Conservation (phyloP, 768 basidiomycete genomes). For the Pleurotus salmoneostramineus region DNA sequence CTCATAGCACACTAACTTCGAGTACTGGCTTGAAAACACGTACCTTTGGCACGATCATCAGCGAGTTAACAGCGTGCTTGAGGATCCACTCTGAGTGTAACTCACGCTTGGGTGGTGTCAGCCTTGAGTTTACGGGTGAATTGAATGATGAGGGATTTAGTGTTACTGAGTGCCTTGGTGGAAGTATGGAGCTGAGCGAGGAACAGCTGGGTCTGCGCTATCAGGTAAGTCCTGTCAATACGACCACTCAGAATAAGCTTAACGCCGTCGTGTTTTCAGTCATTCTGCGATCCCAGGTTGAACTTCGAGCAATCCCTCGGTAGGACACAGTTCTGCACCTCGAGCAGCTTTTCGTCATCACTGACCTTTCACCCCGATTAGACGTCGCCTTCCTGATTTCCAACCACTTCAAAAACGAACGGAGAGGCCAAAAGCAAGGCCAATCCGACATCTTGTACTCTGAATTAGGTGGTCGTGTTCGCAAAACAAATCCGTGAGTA, state of each 20-base stretch:
- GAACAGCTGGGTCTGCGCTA: slow-evolving; percentile 89
- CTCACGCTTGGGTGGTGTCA: slow-evolving; percentile 81
- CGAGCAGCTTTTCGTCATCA: not conserved
- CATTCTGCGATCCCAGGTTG: slow-evolving; percentile 91
- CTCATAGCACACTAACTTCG: slow-evolving; percentile 74
- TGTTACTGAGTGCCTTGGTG: slow-evolving; percentile 96
- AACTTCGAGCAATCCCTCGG: slow-evolving; percentile 96
- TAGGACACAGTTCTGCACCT: slow-evolving; percentile 29
- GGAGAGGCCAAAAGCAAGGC: slow-evolving; percentile 29
- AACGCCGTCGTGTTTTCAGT: slow-evolving; percentile 29
- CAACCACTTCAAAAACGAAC: slow-evolving; percentile 71
- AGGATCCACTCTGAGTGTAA: slow-evolving; percentile 69
- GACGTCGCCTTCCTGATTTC: slow-evolving; percentile 80
- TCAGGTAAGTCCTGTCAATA: slow-evolving; percentile 43
- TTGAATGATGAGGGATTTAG: slow-evolving; percentile 87
- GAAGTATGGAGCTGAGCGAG: slow-evolving; percentile 91
- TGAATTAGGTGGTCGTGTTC: slow-evolving; percentile 25
- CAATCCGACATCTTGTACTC: slow-evolving; percentile 30
- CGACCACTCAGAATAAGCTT: no score
- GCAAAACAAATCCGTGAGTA: not conserved
- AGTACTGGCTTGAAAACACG: slow-evolving; percentile 83
- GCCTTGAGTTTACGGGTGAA: slow-evolving; percentile 91
- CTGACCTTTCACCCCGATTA: not conserved
- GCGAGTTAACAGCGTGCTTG: slow-evolving; percentile 80
- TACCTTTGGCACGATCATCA: slow-evolving; percentile 84